Conservation (phyloP, 1,284 basidiomycete species). For the Trichosporon sp. region DNA sequence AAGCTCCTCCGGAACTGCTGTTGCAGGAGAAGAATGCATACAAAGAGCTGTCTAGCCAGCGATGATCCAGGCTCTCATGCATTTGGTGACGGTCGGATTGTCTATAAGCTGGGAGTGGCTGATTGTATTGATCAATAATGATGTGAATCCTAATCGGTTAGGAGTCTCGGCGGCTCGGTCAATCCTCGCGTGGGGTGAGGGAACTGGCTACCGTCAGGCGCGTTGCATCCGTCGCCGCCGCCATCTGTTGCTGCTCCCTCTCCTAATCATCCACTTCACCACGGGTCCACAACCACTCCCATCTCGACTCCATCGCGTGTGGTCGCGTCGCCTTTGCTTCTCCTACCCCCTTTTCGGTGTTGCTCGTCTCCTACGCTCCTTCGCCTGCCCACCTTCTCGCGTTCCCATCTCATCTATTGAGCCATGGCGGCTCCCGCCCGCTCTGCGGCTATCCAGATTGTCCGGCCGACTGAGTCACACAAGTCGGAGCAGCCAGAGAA, state of each 20-base stretch:
- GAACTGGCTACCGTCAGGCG: neutral
- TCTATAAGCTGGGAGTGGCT: neutral
- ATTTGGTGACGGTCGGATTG: neutral
- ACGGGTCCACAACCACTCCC: neutral
- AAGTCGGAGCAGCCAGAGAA: constrained; percentile 20
- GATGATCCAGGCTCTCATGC: no score
- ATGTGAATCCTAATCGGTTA: neutral
- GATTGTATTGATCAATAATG: neutral
- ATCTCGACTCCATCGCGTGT: neutral
- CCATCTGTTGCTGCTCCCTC: neutral
- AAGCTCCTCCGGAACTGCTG: no score
- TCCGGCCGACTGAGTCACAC: constrained; percentile 48
- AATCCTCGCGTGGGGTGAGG: neutral
- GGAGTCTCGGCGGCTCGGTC: neutral
- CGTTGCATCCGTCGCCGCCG: constrained; percentile 2
- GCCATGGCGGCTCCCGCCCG: constrained; percentile 26
- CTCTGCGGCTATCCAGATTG: constrained; percentile 60
- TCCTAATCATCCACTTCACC: neutral
- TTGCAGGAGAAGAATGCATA: no score
- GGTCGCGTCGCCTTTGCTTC: neutral
- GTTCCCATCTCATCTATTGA: neutral
- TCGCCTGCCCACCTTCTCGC: constrained; percentile 1
- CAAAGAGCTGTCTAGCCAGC: no score
- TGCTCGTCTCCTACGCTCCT: neutral
- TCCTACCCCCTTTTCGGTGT: neutral